These are phyloP conservation scores for Calonectria multiphialidica DNA, from an alignment of 2,329 filamentous ascomycete genomes.

Conservation along the genomic window DNA sequence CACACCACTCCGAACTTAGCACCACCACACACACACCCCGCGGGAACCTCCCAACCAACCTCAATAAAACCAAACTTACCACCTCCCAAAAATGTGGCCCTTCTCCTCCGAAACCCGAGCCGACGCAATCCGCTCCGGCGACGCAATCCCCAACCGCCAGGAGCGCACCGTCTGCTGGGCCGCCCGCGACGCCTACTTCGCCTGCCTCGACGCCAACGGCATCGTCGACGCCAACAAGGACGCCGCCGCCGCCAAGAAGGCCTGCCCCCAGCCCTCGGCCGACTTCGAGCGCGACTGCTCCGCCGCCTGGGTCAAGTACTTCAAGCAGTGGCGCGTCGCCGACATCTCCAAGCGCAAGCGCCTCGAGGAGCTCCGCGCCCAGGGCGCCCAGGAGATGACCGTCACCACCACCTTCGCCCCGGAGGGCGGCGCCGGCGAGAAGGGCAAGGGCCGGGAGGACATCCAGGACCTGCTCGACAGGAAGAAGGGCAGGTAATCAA, in stretches of 20 bases:
- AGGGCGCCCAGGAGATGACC: conserved; percentile 75
- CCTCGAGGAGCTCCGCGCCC: conserved; percentile 78
- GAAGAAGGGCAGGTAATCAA: conserved; percentile 45
- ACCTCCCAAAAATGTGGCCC: conserved; percentile 58
- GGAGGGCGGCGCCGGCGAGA: conserved; percentile 46
- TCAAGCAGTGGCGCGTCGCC: conserved; percentile 95
- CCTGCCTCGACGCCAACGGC: conserved; percentile 83
- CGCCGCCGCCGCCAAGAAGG: conserved; percentile 51
- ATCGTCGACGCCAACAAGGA: conserved; percentile 77
- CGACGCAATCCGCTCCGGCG: conserved; percentile 66
- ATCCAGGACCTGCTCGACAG: conserved; percentile 55
- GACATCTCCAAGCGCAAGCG: conserved; percentile 88
- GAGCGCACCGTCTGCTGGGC: conserved; percentile 91
- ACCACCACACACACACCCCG: neutral
- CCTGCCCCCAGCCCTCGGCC: conserved; percentile 55
- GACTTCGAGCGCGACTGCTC: conserved; percentile 90
- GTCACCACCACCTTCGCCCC: conserved; percentile 53
- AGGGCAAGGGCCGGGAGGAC: conserved; percentile 50
- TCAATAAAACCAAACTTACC: conserved; percentile 10
- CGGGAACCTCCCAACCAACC: neutral
- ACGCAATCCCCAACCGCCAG: conserved; percentile 84
- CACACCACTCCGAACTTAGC: neutral
- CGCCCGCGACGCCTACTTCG: conserved; percentile 88
- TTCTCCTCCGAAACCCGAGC: conserved; percentile 62
- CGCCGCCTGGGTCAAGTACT: conserved; percentile 95